Conservation (phyloP, 2,329 filamentous ascomycete genomes). For the Pseudogymnoascus sp. region DNA sequence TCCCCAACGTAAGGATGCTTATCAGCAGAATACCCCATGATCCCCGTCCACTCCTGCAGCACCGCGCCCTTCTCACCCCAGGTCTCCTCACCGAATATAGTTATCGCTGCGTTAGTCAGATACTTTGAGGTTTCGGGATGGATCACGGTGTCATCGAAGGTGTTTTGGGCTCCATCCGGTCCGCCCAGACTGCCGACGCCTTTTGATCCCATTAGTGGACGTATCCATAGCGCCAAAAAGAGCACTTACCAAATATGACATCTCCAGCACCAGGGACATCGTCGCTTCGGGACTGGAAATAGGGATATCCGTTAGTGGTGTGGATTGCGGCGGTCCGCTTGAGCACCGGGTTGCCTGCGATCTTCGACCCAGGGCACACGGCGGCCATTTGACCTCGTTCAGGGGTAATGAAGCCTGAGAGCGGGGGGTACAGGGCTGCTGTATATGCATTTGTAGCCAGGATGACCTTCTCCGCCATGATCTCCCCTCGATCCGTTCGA, state of each 20-base stretch:
- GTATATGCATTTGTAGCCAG: constrained; percentile 48
- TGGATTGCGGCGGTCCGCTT: constrained; percentile 23
- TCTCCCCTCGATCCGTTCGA: constrained; percentile 35
- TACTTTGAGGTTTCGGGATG: constrained; percentile 34
- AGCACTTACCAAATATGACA: constrained; percentile 40
- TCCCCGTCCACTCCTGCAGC: constrained; percentile 43
- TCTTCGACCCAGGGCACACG: constrained; percentile 28
- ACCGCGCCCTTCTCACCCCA: constrained; percentile 42
- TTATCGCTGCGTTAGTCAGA: constrained; percentile 32
- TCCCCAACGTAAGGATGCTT: constrained; percentile 44
- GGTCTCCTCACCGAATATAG: constrained; percentile 28
- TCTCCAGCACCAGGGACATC: constrained; percentile 30
- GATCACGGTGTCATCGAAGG: constrained; percentile 35
- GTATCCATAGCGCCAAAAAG: neutral
- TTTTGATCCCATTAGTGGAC: constrained; percentile 13
- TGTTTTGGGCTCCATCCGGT: constrained; percentile 32
- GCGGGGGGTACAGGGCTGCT: constrained; percentile 35
- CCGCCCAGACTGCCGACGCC: constrained; percentile 34
- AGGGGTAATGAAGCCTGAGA: constrained; percentile 37
- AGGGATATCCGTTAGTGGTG: neutral
- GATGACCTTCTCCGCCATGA: constrained; percentile 37
- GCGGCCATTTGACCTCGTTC: constrained; percentile 43
- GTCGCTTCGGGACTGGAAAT: neutral
- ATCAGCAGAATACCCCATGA: constrained; percentile 49
- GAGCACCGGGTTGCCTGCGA: constrained; percentile 26